A percentile compares a stretch with the other conserved stretches of the same genome.
phyloP scores from a whole-genome alignment of 2,329 filamentous ascomycete species.

The Stagonosporopsis cucurbitacearum region DNA sequence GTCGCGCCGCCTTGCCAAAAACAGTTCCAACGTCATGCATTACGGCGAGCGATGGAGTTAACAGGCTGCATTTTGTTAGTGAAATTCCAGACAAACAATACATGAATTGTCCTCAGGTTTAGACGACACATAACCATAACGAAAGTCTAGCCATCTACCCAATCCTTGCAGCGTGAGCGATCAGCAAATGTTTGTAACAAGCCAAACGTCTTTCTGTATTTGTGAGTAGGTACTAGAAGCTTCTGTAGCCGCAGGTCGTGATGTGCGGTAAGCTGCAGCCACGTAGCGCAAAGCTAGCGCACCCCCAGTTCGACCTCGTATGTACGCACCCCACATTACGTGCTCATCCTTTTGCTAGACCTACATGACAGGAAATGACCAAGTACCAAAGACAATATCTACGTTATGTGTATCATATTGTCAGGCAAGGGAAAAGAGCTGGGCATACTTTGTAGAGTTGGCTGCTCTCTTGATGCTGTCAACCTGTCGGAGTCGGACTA shows the following conservation, averaged over 20 bases:
- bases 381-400: no score
- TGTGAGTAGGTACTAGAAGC: background rate
- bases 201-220: background rate
- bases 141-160: background rate
- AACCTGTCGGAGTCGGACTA: background rate
- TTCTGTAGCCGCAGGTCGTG: background rate
- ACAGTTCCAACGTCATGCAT: constrained; percentile 13
- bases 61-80: constrained; percentile 6
- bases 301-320: background rate
- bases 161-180: background rate
- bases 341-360: constrained; percentile 1
- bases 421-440: background rate
- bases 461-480: background rate
- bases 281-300: constrained; percentile 6
- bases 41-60: constrained; percentile 17
- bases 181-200: background rate
- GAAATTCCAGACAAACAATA: constrained; percentile 6
- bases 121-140: background rate
- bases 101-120: background rate
- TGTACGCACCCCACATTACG: constrained; percentile 11
- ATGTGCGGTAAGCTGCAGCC: constrained; percentile 9
- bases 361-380: background rate
- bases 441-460: background rate
- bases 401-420: background rate
- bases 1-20: background rate